Evolutionary conservation across 768 basidiomycete species (phyloP), one percentile per base, ranked within the genome.

Genomic region (Phylloporus arenicola): DNA sequence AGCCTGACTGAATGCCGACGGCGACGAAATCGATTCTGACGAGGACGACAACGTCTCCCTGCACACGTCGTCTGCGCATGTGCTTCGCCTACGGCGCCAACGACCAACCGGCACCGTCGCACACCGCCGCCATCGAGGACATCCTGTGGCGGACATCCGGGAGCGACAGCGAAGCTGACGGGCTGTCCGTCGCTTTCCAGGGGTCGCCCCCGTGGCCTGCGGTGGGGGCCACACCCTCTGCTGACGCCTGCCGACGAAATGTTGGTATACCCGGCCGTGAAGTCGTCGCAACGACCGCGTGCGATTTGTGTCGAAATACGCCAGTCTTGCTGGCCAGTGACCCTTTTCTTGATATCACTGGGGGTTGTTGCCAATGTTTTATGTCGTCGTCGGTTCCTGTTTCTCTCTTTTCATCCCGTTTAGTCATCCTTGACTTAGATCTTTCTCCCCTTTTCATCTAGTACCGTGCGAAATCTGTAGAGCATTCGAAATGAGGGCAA

Each of bases 21-120:
- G 84, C 0, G 78, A 85, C 52, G 81, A 84, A 60, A 76, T 84
- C 50, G 71, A 80, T 3, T 74, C 76, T 0, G 80, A 80, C n/a
- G 81, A 82, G 57, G 83, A 85, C 53, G 78, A 79, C 33, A 51
- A 53, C 27, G 57, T 52, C 44, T 69, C 82, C 14, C 81, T 83
- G 52, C 76, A 79, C 27, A 25, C 75, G 78, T 31, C 76, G 75
- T 48, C 70, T 74, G 59, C 74, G 78, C 10, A 59, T 77, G 66
- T 64, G 64, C 8, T 55, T 62, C 38, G 50, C 64, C 25, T 54
- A 69, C 24, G 57, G 59, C 22, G 43, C 44, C 1, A 48, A 33
- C 29, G 54, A 60, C 12, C 73, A 70, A 29, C 68, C 63, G 51
- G 57, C 57, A 44, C 64, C 58, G 45, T 59, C 59, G 0, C 63